Evolutionary conservation across 371 early-diverging fungal genomes (phyloP).

Genomic region (Blastocladiella emersonii): DNA sequence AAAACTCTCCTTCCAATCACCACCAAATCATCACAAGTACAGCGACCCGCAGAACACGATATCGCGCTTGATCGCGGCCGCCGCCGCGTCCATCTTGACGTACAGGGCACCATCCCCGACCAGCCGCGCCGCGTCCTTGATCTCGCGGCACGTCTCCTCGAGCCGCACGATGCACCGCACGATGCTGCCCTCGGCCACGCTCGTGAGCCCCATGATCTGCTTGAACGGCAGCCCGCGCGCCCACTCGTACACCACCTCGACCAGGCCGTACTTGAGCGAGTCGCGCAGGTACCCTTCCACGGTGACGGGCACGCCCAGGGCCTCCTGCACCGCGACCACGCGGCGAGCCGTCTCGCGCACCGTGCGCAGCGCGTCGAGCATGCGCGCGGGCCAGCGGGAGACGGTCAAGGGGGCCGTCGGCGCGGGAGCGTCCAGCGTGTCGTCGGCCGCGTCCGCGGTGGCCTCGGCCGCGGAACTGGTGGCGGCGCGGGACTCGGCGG

Average conservation of each 20-base stretch:
- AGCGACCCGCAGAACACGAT: not conserved
- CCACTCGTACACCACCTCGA: slow-evolving; percentile 98
- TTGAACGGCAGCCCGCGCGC: slow-evolving; percentile 88
- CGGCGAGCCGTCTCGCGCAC: slow-evolving; percentile 46
- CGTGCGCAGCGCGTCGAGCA: slow-evolving; percentile 9
- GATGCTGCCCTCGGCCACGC: slow-evolving; percentile 91
- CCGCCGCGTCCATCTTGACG: slow-evolving; percentile 87
- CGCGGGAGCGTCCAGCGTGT: not conserved
- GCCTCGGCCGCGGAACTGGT: not conserved
- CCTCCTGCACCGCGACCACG: slow-evolving; percentile 60
- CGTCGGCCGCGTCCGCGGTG: not conserved
- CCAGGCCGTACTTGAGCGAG: slow-evolving; percentile 66
- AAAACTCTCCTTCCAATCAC: no score
- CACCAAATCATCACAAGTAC: no score
- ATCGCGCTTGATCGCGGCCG: not conserved
- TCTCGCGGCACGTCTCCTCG: slow-evolving; percentile 94
- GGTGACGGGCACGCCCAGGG: slow-evolving; percentile 43
- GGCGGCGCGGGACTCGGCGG: slow-evolving; percentile 21
- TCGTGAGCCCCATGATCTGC: slow-evolving; percentile 85
- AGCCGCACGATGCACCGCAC: slow-evolving; percentile 94
- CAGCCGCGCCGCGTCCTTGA: slow-evolving; percentile 79
- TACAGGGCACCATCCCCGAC: slow-evolving; percentile 89
- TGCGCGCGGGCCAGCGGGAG: not conserved
- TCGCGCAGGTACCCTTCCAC: slow-evolving; percentile 23
- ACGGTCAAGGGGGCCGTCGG: no score